Conservation (phyloP, 2,329 filamentous ascomycete species). For the Stagonosporopsis cucurbitacearum region DNA sequence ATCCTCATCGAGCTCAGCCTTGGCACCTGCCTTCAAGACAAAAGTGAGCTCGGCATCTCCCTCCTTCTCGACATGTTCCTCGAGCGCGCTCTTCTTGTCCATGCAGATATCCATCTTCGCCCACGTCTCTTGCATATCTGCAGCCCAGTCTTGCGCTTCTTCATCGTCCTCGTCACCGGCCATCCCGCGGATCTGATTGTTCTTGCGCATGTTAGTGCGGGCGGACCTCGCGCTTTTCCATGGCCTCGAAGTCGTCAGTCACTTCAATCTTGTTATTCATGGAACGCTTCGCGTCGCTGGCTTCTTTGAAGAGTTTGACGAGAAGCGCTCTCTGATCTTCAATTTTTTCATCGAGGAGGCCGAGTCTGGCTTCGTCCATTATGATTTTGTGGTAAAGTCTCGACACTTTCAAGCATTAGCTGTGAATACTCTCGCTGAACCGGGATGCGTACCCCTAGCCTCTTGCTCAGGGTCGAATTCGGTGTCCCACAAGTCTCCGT, state of each 20-base stretch:
- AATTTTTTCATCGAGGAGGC: background rate
- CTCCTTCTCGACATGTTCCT: background rate
- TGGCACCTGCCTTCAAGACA: background rate
- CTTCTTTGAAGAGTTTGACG: background rate
- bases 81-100: background rate
- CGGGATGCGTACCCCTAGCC: too few species aligned
- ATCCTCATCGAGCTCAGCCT: background rate
- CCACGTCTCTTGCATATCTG: background rate
- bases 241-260: background rate
- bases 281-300: background rate
- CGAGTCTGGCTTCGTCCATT: background rate
- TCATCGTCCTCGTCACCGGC: background rate
- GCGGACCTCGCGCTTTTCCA: background rate
- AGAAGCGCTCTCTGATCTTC: background rate
- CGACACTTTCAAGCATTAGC: background rate
- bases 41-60: background rate
- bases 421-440: background rate
- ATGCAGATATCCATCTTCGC: background rate
- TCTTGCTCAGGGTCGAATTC: too few species aligned
- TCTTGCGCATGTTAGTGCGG: background rate
- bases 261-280: background rate
- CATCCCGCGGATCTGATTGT: background rate
- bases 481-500: too few species aligned
- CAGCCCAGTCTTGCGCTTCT: background rate
- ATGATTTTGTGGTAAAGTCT: background rate